Evolutionary conservation across 495 filamentous ascomycete species (phyloP).

Genomic region (Xylaria palmicola): DNA sequence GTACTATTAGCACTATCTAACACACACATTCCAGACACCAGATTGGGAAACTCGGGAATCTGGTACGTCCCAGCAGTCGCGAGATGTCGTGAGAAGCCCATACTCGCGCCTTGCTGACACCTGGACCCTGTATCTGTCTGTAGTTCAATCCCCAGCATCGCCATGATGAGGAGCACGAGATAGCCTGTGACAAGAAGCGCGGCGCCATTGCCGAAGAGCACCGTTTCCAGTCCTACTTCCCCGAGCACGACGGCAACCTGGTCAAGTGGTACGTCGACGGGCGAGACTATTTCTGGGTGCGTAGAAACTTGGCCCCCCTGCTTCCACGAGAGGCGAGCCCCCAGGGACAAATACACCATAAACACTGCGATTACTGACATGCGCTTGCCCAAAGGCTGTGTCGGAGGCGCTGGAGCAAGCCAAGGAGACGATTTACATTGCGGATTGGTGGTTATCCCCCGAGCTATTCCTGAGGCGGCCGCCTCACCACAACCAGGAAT

Average conservation of each 20-base stretch:
- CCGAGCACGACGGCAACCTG: slow-evolving; percentile 77
- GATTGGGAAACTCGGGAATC: slow-evolving; percentile 55
- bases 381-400: slow-evolving; percentile 54
- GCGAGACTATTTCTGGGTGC: slow-evolving; percentile 83
- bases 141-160: slow-evolving; percentile 85
- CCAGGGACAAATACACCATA: too few species aligned
- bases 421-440: slow-evolving; percentile 92
- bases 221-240: slow-evolving; percentile 85
- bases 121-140: background rate
- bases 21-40: slow-evolving; percentile 39
- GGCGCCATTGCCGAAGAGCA: slow-evolving; percentile 68
- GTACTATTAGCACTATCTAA: slow-evolving; percentile 4
- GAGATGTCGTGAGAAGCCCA: background rate
- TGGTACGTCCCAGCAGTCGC: slow-evolving; percentile 31
- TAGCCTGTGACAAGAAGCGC: slow-evolving; percentile 77
- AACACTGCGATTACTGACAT: too few species aligned
- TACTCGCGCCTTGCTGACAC: slow-evolving; percentile 5
- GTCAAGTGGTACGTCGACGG: slow-evolving; percentile 98
- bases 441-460: slow-evolving; percentile 94
- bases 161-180: slow-evolving; percentile 91
- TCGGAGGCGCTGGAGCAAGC: slow-evolving; percentile 82
- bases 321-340: background rate
- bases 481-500: slow-evolving; percentile 77
- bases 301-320: slow-evolving; percentile 11
- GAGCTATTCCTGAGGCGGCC: slow-evolving; percentile 89